Evolutionary conservation across 345 rosid species (phyloP).

Genomic region (Syzygium aromaticum): DNA sequence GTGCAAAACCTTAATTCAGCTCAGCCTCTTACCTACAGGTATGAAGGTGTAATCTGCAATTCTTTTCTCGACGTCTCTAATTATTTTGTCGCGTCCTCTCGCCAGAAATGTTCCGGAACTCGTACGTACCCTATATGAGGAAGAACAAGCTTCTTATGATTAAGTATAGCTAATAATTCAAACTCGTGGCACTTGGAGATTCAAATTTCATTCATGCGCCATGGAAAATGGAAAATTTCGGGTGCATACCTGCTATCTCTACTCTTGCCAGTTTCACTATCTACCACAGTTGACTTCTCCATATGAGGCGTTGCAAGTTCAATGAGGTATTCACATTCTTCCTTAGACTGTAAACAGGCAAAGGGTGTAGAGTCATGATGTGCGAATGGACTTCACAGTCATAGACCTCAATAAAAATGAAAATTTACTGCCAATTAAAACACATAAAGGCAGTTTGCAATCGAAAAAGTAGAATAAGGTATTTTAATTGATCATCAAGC

Average conservation of each 20-base stretch:
- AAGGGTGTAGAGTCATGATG: not conserved
- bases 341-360: constrained; percentile 45
- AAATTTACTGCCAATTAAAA: not conserved
- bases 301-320: constrained; percentile 76
- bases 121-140: constrained; percentile 63
- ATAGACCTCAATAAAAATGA: not conserved
- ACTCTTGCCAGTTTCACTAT: constrained; percentile 81
- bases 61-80: constrained; percentile 77
- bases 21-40: constrained; percentile 52
- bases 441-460: not conserved
- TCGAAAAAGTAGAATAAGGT: not conserved
- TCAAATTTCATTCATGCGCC: not conserved
- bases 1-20: not conserved
- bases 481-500: not conserved
- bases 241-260: constrained; percentile 71
- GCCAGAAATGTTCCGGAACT: constrained; percentile 83
- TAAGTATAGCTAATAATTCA: not conserved
- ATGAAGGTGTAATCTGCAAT: constrained; percentile 86
- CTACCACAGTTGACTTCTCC: constrained; percentile 88
- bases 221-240: not conserved
- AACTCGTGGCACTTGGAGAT: not conserved
- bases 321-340: constrained; percentile 80
- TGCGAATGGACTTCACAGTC: not conserved
- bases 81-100: constrained; percentile 71
- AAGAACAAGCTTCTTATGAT: not conserved